Evolutionary conservation across 176 grass and related monocot genomes (phyloP), one percentile per base, ranked within the genome.

Genomic region (Eleusine coracana): DNA sequence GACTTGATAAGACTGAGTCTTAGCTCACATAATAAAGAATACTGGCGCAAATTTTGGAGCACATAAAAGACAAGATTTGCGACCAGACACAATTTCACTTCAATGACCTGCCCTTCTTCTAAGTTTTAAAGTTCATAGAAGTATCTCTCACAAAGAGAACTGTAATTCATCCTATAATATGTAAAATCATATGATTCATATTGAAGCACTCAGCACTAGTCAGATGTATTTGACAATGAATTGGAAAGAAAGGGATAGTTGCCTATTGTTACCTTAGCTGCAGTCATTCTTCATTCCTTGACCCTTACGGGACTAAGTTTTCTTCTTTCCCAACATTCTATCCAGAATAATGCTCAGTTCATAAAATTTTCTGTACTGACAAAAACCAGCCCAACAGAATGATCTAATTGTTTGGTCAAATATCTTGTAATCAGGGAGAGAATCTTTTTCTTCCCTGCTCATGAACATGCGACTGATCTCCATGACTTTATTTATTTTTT

Each of bases 331-430:
- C 71, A 74, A 17, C 55, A 58, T 58, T n/a, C 55, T 87, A 76
- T 97, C 89, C 69, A 97, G 41, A 88, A 90, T 62, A 77, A 80
- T 40, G 59, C 82, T 69, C 58, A 92, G 52, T 61, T 44, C 63
- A 87, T 20, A 73, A 65, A 93, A 70, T 50, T 85, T 71, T 80
- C 42, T 60, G 74, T 80, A n/a, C 21, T 74, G 42, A 92, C 88
- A 90, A 85, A 87, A 90, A 29, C 94, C 82, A 50, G 34, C 38
- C 79, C 75, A 86, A 87, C 94, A 93, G 67, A 88, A 86, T 42
- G 80, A 76, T 77, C 40, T 87, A 50, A 94, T 87, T 55, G 86
- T 86, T 66, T 73, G 8, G 40, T 89, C 42, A 83, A 94, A 92
- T 75, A 97, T 51, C 13, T 31, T 37, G 84, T 58, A 51, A 80